Base-by-base conservation (phyloP, 2,329 filamentous ascomycete species). In the Ophiosphaerella narmari region DNA sequence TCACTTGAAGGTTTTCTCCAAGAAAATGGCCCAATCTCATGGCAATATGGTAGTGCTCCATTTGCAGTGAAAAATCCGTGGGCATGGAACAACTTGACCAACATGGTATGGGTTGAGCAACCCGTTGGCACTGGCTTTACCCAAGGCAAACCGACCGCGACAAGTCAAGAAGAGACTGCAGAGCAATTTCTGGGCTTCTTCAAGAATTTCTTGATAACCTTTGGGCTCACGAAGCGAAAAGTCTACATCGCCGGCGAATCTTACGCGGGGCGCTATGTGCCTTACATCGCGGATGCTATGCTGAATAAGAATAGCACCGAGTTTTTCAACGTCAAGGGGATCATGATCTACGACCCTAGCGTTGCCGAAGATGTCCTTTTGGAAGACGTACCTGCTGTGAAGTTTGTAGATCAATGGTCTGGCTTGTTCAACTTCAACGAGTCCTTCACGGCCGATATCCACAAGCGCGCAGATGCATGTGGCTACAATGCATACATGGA, bases 131-230 rank as follows among this genome's bases (percentile, higher is more conserved):
- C 87, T 0, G 89, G 89, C 12, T 92, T 89, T 68, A 82, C 85
- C 0, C 80, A 83, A 31, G 88, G 88, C 12, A 82, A 74, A 0
- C 78, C 84, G 3, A 88, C 81, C 0, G 87, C 87, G 8, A 84
- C 77, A 4, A 82, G 81, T 59, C 85, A 90, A 57, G 80, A 84
- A 26, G 87, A 91, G 57, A 79, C 88, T 1, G 87, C 87, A 0
- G 72, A 75, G n/a, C 82, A 92, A 59, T 91, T 93, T 68, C 77
- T 88, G 13, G 87, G 87, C 42, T 94, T 91, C 74, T 91, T 86
- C 80, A 86, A 87, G 75, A 90, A 90, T 74, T 91, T 91, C 60
- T 75, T 90, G 50, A 78, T 89, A 31, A 85, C 85, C 0, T 91
- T 91, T 59, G 77, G 74, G 11, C 75, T 91, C 68, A 79, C 88